These are phyloP conservation scores for Chernovozyma sophiae-reginae DNA, from an alignment of 1,139 yeast species.

Conservation along the genomic window DNA sequence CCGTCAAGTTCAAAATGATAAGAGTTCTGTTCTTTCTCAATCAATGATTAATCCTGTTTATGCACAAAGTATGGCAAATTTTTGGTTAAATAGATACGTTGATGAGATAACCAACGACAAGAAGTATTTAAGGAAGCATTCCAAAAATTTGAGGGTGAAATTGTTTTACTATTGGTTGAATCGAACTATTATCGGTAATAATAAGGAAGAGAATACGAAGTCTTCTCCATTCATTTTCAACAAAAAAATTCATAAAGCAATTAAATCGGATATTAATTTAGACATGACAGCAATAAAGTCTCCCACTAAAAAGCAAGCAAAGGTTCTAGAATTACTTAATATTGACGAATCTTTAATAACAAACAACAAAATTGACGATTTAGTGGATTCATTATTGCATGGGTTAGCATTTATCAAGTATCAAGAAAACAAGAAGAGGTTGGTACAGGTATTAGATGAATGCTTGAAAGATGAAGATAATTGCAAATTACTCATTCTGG, in stretches of 20 bases:
- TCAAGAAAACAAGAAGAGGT: slow-evolving; percentile 8
- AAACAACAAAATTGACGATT: slow-evolving; percentile 13
- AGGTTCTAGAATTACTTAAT: slow-evolving; percentile 2
- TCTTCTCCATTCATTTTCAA: slow-evolving; percentile 2
- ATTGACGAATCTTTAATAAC: slow-evolving; percentile 4
- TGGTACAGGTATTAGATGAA: slow-evolving; percentile 2
- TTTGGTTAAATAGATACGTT: slow-evolving; percentile 14
- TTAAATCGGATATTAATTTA: neutral
- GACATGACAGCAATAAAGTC: slow-evolving; percentile 1
- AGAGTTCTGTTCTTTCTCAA: slow-evolving; percentile 2
- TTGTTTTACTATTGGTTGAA: slow-evolving; percentile 7
- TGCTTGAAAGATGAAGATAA: slow-evolving; percentile 3
- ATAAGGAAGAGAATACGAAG: neutral
- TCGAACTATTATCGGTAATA: neutral
- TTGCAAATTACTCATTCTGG: slow-evolving; percentile 2
- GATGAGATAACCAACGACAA: slow-evolving; percentile 6
- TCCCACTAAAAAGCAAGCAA: slow-evolving; percentile 4
- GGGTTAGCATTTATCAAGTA: slow-evolving; percentile 11
- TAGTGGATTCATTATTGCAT: slow-evolving; percentile 15
- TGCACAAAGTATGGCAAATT: slow-evolving; percentile 14
- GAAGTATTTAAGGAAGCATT: slow-evolving; percentile 4
- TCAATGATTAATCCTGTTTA: slow-evolving; percentile 11
- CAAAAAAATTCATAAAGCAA: neutral
- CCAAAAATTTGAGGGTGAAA: slow-evolving; percentile 5
- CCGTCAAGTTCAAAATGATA: neutral